phyloP scores from a whole-genome alignment of 192 early-diverging fungal species.

The Geosiphon pyriformis region DNA sequence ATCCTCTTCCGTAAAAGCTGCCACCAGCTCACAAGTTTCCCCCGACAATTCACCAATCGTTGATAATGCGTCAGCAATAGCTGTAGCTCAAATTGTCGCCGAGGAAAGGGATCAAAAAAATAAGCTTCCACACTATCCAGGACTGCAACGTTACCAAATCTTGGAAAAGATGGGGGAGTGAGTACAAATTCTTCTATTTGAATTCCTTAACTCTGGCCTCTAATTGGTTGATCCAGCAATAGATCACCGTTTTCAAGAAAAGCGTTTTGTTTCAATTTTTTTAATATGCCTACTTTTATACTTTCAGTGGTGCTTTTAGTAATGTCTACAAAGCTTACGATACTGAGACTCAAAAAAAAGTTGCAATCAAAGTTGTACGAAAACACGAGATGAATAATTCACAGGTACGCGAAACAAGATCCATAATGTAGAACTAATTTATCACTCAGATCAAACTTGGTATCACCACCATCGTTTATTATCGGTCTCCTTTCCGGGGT shows the following conservation, averaged over 20 bases:
- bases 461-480: too few species aligned
- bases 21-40: background rate
- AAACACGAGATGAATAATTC: conserved; percentile 66
- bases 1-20: background rate
- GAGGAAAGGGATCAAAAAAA: conserved; percentile 46
- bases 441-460: too few species aligned
- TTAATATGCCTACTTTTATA: conserved; percentile 17
- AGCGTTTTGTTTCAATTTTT: background rate
- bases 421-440: background rate
- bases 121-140: conserved; percentile 50
- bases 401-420: conserved; percentile 41
- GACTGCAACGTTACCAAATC: conserved; percentile 51
- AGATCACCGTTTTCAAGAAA: background rate
- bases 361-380: conserved; percentile 81
- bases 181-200: conserved; percentile 30
- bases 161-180: conserved; percentile 70
- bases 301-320: conserved; percentile 75
- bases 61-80: conserved; percentile 28
- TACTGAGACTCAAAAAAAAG: conserved; percentile 55
- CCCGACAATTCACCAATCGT: conserved; percentile 6
- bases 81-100: conserved; percentile 43
- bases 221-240: background rate
- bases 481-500: too few species aligned
- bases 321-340: conserved; percentile 75
- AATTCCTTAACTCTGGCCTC: background rate